phyloP scores from a whole-genome alignment of 257 asterid species.

The Fraxinus quadrangulata region DNA sequence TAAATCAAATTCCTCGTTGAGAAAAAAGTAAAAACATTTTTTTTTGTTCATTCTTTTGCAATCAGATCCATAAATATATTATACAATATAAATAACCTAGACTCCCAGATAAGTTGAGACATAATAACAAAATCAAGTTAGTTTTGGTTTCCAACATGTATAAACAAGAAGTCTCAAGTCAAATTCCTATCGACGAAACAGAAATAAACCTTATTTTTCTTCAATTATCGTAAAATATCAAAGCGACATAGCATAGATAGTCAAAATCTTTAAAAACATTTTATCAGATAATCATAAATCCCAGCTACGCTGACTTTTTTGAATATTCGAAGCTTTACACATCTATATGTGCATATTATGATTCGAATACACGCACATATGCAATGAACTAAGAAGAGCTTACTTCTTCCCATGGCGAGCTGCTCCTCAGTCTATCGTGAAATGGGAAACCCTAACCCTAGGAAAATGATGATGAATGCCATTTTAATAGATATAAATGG shows the following conservation, averaged over 20 bases:
- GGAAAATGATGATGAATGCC: not conserved
- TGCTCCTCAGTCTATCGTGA: not conserved
- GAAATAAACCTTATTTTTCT: not conserved
- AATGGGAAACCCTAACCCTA: slow-evolving; percentile 18
- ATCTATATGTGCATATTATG: not conserved
- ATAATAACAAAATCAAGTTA: not conserved
- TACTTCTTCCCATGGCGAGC: slow-evolving; percentile 34
- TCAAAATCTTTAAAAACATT: not conserved
- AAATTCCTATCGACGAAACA: not conserved
- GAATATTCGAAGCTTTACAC: not conserved
- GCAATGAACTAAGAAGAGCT: not conserved
- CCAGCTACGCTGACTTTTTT: not conserved
- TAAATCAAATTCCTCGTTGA: not conserved
- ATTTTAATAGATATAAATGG: not conserved
- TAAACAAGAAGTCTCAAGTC: not conserved
- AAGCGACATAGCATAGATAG: not conserved
- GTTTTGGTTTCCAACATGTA: not conserved
- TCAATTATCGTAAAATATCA: not conserved
- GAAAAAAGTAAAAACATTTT: not conserved
- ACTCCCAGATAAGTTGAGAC: not conserved
- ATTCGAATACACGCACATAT: not conserved
- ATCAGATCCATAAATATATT: not conserved
- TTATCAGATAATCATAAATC: not conserved
- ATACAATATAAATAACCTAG: not conserved
- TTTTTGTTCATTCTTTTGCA: not conserved